Percentiles rank a stretch among this genome's conserved stretches.
phyloP scores from a whole-genome alignment of 306 rosid genomes.

The Bauhinia variegata region DNA sequence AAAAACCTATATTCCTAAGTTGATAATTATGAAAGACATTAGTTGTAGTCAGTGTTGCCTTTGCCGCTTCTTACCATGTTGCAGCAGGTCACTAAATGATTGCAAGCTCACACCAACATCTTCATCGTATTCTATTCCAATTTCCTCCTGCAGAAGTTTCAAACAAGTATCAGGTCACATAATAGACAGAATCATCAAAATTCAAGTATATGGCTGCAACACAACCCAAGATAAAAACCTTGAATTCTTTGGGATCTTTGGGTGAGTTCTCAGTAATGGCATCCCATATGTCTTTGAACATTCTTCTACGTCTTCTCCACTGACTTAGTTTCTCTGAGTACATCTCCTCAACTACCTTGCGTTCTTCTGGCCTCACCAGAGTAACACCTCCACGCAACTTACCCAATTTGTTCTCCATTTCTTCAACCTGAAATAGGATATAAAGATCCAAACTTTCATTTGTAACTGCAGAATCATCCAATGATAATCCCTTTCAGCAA shows the following conservation, averaged over 20 bases:
- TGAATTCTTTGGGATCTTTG: constrained; percentile 82
- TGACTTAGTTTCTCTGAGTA: constrained; percentile 60
- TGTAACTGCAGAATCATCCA: constrained; percentile 19
- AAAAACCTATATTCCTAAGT: constrained; percentile 29
- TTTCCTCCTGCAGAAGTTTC: constrained; percentile 71
- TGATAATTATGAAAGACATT: constrained; percentile 23
- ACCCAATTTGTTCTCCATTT: constrained; percentile 68
- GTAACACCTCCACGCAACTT: constrained; percentile 81
- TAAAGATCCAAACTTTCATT: constrained; percentile 26
- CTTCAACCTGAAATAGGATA: constrained; percentile 60
- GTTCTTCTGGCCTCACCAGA: constrained; percentile 88
- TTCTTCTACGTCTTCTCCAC: constrained; percentile 93
- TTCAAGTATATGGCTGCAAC: not conserved
- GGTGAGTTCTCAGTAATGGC: constrained; percentile 86
- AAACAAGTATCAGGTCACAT: constrained; percentile 14
- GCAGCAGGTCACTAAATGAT: constrained; percentile 65
- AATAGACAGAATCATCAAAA: constrained; percentile 11
- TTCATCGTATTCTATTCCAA: constrained; percentile 82
- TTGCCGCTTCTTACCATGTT: constrained; percentile 59
- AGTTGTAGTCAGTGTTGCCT: constrained; percentile 56
- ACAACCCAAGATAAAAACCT: constrained; percentile 47
- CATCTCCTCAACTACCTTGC: constrained; percentile 58
- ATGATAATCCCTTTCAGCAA: constrained; percentile 19
- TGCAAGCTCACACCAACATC: constrained; percentile 76
- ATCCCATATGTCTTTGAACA: constrained; percentile 91